Evolutionary conservation across 495 filamentous ascomycete genomes (phyloP).

Genomic region (Bacidia gigantensis): DNA sequence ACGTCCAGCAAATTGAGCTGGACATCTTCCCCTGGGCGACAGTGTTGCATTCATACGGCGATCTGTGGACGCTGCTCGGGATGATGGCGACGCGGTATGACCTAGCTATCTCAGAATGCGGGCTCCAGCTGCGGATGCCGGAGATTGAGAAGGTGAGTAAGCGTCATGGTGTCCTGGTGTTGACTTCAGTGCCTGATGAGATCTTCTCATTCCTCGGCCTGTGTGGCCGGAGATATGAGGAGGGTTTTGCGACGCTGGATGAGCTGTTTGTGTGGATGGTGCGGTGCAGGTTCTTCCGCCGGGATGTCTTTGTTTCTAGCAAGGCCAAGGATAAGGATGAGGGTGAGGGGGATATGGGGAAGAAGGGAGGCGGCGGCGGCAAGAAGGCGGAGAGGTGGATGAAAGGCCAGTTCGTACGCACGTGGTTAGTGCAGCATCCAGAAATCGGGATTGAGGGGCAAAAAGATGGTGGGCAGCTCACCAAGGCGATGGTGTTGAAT

Average conservation of each 20-base stretch:
- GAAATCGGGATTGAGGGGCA: no score
- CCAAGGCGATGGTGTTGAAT: conserved; percentile 11
- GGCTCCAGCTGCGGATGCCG: conserved; percentile 43
- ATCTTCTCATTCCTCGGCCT: conserved; percentile 46
- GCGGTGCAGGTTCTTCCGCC: conserved; percentile 31
- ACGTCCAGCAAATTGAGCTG: conserved; percentile 32
- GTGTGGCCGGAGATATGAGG: conserved; percentile 26
- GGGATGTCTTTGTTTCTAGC: neutral
- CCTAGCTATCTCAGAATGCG: conserved; percentile 42
- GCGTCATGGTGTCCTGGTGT: conserved; percentile 36
- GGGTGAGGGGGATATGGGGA: no score
- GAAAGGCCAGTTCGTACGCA: neutral
- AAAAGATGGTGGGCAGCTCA: no score
- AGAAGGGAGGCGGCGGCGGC: neutral
- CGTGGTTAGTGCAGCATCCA: neutral
- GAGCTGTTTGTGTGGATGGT: conserved; percentile 41
- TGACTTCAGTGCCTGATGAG: conserved; percentile 36
- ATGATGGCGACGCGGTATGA: conserved; percentile 41
- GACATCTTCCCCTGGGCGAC: conserved; percentile 39
- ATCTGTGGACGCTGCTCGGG: conserved; percentile 50
- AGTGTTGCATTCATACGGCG: conserved; percentile 47
- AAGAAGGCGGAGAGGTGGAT: neutral
- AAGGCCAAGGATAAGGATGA: neutral
- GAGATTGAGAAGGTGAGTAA: conserved; percentile 42
- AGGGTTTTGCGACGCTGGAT: conserved; percentile 33